Base-by-base conservation (phyloP, 371 early-diverging fungal genomes). In the Phascolomyces articulosus region DNA sequence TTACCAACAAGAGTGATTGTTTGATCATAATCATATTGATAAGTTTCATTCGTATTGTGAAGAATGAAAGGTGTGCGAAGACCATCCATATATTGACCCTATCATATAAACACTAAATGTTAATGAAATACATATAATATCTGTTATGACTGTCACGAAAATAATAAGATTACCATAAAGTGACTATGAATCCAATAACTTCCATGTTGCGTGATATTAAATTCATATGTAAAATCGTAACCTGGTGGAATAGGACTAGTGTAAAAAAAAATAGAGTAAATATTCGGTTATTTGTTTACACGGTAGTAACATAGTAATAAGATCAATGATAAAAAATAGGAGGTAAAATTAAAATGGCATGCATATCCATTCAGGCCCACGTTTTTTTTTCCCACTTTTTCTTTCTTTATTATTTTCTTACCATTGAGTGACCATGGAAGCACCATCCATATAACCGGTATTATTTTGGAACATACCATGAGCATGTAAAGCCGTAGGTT, bases 161-260 rank as follows among this genome's bases (percentile, higher is more conserved):
- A n/a, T n/a, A n/a, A n/a, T n/a, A n/a, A n/a, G n/a, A 29, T 64
- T 61, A 67, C 71, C 65, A 57, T 68, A 65, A 54, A 68, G 67
- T 93, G 92, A 18, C 84, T 82, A 57, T 94, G 94, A 62, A 84
- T 82, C 92, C 92, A 93, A 78, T 81, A 93, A 18, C 91, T 87
- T 8, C 93, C 93, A 16, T 72, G 60, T 65, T 92, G 90, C 6
- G 79, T 65, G 44, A 87, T 79, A 18, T 78, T 81, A 58, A 88
- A 84, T 40, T 76, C 81, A 77, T 93, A 92, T 21, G 86, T 86
- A 64, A 86, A 85, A 60, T 81, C 79, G 55, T 70, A 61, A 9
- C 77, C 75, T 4, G 87, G 85, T 0, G 85, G 82, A 55, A 85
- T 78, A 27, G 76, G 72, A 65, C 85, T n/a, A n/a, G n/a, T 72